Evolutionary conservation across 352 stramenopile genomes (phyloP).

Genomic region (Pythium grandisporangium): DNA sequence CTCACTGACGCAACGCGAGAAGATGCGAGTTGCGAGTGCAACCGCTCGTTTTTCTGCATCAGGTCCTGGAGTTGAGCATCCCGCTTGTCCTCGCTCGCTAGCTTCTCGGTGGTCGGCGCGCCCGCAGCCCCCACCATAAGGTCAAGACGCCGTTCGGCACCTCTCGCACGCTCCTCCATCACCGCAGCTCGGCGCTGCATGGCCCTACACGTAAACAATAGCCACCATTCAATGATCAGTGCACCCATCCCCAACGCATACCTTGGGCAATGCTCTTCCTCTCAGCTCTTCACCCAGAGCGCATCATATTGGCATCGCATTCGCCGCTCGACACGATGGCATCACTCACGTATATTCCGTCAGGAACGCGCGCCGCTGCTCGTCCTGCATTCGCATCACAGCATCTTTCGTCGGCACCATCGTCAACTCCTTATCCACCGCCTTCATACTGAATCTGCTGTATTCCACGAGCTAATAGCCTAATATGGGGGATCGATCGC

Average conservation of each 20-base stretch:
- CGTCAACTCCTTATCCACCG: neutral
- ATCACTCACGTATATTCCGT: conserved; percentile 13
- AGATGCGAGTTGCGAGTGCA: conserved; percentile 10
- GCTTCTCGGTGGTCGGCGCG: too few relatives aligned
- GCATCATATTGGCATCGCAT: neutral
- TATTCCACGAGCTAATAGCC: too few relatives aligned
- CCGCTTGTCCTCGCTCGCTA: too few relatives aligned
- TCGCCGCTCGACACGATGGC: neutral
- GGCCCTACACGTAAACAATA: too few relatives aligned
- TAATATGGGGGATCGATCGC: too few relatives aligned
- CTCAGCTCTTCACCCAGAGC: neutral
- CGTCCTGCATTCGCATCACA: conserved; percentile 16
- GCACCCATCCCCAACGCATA: too few relatives aligned
- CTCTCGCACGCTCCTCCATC: conserved; percentile 6
- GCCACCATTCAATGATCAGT: too few relatives aligned
- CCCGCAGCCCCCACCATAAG: neutral
- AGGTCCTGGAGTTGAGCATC: conserved; percentile 5
- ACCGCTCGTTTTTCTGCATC: conserved; percentile 16
- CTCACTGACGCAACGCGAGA: conserved; percentile 11
- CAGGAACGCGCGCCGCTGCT: conserved; percentile 10
- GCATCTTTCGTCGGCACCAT: conserved; percentile 11
- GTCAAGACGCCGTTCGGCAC: conserved; percentile 6
- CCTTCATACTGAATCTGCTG: too few relatives aligned
- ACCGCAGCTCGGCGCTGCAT: conserved; percentile 6
- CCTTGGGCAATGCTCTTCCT: neutral